Evolutionary conservation across 805 yeast species (phyloP).

Genomic region (Alloascoidea africana): DNA sequence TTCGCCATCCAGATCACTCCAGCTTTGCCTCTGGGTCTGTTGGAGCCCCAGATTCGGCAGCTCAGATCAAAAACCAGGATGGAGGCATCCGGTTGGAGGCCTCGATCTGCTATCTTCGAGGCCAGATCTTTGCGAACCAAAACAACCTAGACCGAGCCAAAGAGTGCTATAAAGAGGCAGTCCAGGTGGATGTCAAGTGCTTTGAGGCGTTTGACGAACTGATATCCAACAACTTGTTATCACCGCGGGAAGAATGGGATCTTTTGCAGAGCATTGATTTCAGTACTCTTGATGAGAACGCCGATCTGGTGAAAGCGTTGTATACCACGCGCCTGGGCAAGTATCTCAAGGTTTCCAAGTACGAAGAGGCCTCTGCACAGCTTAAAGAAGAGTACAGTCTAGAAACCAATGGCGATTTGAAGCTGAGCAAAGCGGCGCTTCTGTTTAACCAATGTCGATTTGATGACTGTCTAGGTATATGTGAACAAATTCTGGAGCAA

Average conservation of each 20-base stretch:
- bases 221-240: constrained; percentile 51
- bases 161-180: constrained; percentile 77
- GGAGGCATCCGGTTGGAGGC: constrained; percentile 84
- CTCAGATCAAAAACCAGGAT: constrained; percentile 32
- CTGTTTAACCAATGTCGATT: constrained; percentile 65
- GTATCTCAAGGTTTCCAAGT: constrained; percentile 37
- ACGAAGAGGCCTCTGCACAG: constrained; percentile 49
- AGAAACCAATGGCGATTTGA: constrained; percentile 52
- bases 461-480: constrained; percentile 56
- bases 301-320: constrained; percentile 61
- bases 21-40: neutral
- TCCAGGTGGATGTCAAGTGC: constrained; percentile 77
- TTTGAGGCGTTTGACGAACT: constrained; percentile 84
- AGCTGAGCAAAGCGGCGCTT: constrained; percentile 53
- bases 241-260: constrained; percentile 83
- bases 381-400: constrained; percentile 61
- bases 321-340: constrained; percentile 69
- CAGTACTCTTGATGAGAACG: constrained; percentile 57
- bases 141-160: constrained; percentile 79
- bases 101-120: constrained; percentile 74
- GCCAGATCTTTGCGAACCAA: constrained; percentile 67
- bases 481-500: constrained; percentile 32
- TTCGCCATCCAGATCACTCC: constrained; percentile 14
- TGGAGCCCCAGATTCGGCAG: neutral
- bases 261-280: constrained; percentile 50